Evolutionary conservation across 148 eudicot genomes (phyloP), one percentile per base, ranked within the genome.

Genomic region (Vaccinium myrtillus): DNA sequence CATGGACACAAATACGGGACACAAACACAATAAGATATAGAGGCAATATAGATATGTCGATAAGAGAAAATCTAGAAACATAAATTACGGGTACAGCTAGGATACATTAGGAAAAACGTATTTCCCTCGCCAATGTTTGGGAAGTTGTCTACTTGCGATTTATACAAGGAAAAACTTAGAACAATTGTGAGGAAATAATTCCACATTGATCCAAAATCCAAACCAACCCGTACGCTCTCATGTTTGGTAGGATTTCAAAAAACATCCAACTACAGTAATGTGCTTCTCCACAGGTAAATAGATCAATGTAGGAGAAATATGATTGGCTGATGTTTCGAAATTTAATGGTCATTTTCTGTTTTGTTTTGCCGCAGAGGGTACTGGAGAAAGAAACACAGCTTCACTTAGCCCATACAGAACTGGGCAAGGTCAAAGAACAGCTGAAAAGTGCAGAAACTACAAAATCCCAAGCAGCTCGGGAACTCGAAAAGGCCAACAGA

Each of bases 361-460:
- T 51, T 83, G 65, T 16, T 39, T 54, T 76, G 56, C 74, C 6
- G 63, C 91, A 94, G 94, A 90, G 91, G 76, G 92, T 90, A 6
- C 59, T 92, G 21, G 99, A 97, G 84, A 92, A 91, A 87, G 98
- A 96, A 89, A 89, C 94, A 55, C 93, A 92, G 55, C 93, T 90
- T 85, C 94, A 93, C 85, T 79, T 92, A 70, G 85, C 91, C 23
- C 91, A 90, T 9, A 92, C 88, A 81, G 93, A 93, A 86, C 93
- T 93, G n/a, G 91, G 87, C 74, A 90, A 87, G 88, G 87, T 87
- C 86, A 92, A 88, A 82, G 92, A 89, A n/a, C 91, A 89, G 75
- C 78, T 93, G 13, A 90, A 86, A 87, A 87, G 55, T 56, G 88
- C 96, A 4, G 95, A 97, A 82, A 82, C 84, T 30, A 85, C 91